Percentiles rank a stretch among this genome's conserved stretches.
Conservation (phyloP, 805 yeast genomes). For the Candida awuae region DNA sequence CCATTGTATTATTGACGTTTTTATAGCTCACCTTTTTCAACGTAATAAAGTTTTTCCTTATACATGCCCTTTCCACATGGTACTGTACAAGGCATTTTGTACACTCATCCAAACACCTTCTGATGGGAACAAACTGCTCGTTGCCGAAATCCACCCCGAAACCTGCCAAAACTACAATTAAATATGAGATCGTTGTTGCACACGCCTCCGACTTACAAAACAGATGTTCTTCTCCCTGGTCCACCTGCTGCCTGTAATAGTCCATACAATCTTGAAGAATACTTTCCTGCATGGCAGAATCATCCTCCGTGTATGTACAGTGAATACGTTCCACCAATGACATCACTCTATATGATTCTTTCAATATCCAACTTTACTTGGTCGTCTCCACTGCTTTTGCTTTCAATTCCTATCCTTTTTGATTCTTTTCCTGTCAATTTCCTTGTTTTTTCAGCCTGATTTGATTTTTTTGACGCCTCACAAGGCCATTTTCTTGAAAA, state of each 20-base stretch:
- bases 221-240: slow-evolving; percentile 32
- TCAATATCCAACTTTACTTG: too few species aligned
- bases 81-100: slow-evolving; percentile 46
- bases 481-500: neutral
- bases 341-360: too few species aligned
- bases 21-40: slow-evolving; percentile 33
- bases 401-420: too few species aligned
- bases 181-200: slow-evolving; percentile 9
- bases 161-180: slow-evolving; percentile 13
- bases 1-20: slow-evolving; percentile 18
- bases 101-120: slow-evolving; percentile 38
- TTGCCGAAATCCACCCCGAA: slow-evolving; percentile 27
- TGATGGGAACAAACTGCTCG: slow-evolving; percentile 13
- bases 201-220: slow-evolving; percentile 11
- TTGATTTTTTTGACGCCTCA: too few species aligned
- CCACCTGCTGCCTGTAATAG: slow-evolving; percentile 8
- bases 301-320: slow-evolving; percentile 27
- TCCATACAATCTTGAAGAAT: slow-evolving; percentile 34
- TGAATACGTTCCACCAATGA: slow-evolving; percentile 7
- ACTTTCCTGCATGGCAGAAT: slow-evolving; percentile 14
- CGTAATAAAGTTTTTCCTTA: slow-evolving; percentile 44
- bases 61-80: slow-evolving; percentile 42
- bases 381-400: too few species aligned
- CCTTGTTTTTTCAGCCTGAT: too few species aligned
- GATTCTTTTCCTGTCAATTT: too few species aligned